Percentiles rank a stretch among this genome's conserved stretches.
These are phyloP conservation scores for Seiridium cupressi DNA, from an alignment of 2,329 filamentous ascomycete species.

Conservation along the genomic window DNA sequence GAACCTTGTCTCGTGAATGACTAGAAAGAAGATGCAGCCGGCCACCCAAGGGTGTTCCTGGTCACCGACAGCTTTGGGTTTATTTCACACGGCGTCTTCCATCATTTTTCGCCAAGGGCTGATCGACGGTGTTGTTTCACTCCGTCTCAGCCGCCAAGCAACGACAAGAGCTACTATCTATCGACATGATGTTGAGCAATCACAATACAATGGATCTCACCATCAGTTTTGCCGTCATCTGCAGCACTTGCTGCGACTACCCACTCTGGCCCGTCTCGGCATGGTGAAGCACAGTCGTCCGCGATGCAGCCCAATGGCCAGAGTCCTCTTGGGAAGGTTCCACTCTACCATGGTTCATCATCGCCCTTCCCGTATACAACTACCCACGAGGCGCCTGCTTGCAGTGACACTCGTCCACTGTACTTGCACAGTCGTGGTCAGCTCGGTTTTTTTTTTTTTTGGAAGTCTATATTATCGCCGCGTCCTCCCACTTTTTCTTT, in stretches of 20 bases:
- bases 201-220: neutral
- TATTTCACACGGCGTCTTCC: neutral
- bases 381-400: neutral
- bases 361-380: neutral
- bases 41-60: neutral
- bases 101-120: conserved; percentile 9
- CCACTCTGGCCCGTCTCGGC: conserved; percentile 1
- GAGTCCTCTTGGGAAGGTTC: neutral
- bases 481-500: neutral
- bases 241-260: conserved; percentile 7
- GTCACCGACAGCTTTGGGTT: neutral
- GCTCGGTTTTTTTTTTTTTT: neutral
- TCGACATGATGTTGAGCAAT: conserved; percentile 2
- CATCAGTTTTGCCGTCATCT: conserved; percentile 4
- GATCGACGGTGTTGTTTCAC: conserved; percentile 12
- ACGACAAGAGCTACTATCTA: conserved; percentile 10
- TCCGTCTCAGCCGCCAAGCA: conserved; percentile 15
- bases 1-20: neutral
- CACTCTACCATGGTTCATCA: neutral
- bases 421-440: neutral
- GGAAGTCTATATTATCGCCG: neutral
- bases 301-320: neutral
- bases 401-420: neutral
- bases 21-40: neutral
- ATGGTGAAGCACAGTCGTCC: neutral